These are phyloP conservation scores for Gossypium schwendimanii DNA, from an alignment of 441 rosid genomes.

Conservation along the genomic window DNA sequence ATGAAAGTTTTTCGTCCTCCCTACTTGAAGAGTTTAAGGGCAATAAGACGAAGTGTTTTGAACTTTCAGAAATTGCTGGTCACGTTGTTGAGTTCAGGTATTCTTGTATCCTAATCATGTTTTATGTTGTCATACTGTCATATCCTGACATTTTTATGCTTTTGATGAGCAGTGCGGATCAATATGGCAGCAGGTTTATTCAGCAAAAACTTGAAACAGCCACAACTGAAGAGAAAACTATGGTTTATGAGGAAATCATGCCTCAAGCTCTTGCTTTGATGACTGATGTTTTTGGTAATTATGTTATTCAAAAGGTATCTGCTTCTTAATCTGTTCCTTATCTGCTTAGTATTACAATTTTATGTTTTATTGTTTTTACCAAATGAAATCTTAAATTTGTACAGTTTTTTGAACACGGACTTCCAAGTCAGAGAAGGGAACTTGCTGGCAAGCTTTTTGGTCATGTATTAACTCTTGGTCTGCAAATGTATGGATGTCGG, in stretches of 20 bases:
- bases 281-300: constrained; percentile 91
- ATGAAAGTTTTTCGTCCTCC: constrained; percentile 44
- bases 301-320: constrained; percentile 81
- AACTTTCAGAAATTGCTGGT: constrained; percentile 65
- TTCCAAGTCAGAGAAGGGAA: constrained; percentile 61
- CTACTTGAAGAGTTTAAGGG: constrained; percentile 79
- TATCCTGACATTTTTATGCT: not conserved
- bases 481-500: constrained; percentile 87
- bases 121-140: not conserved
- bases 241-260: constrained; percentile 80
- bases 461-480: constrained; percentile 60
- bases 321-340: constrained; percentile 5
- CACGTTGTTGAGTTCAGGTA: constrained; percentile 92
- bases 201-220: constrained; percentile 90
- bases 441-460: constrained; percentile 56
- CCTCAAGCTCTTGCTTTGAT: constrained; percentile 70
- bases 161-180: constrained; percentile 56
- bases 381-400: not conserved
- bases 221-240: constrained; percentile 63
- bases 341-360: not conserved
- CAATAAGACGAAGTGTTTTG: constrained; percentile 64
- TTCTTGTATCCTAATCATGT: not conserved
- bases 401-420: constrained; percentile 88
- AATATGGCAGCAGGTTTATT: constrained; percentile 88
- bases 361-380: not conserved